These are phyloP conservation scores for Microsporum audouinii DNA, from an alignment of 2,329 filamentous ascomycete species.

Conservation along the genomic window DNA sequence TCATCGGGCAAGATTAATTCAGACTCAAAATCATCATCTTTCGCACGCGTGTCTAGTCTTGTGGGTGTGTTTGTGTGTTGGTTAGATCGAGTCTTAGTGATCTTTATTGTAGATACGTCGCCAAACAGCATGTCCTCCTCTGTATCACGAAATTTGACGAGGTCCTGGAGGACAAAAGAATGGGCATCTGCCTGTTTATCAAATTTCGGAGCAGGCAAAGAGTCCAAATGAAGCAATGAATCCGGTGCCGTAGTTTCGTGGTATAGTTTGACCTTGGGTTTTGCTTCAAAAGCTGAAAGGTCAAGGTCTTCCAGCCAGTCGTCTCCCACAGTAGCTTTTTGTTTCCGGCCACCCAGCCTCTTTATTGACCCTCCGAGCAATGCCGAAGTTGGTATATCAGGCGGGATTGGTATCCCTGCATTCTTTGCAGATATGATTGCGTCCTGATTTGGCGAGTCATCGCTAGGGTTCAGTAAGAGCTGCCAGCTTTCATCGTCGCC, in stretches of 20 bases:
- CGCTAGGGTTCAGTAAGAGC: conserved; percentile 70
- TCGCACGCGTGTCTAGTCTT: conserved; percentile 30
- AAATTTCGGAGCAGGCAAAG: conserved; percentile 13
- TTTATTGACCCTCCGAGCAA: conserved; percentile 89
- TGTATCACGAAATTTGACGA: conserved; percentile 54
- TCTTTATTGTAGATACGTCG: conserved; percentile 56
- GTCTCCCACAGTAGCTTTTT: conserved; percentile 61
- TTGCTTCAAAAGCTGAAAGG: conserved; percentile 46
- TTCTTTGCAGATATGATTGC: conserved; percentile 78
- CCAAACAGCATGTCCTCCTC: conserved; percentile 52
- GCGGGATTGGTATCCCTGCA: conserved; percentile 82
- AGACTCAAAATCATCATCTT: conserved; percentile 57
- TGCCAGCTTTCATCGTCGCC: conserved; percentile 78
- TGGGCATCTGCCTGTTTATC: not conserved
- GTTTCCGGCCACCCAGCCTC: conserved; percentile 63
- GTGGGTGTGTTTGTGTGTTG: conserved; percentile 29
- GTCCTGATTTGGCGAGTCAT: conserved; percentile 70
- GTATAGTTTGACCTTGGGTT: conserved; percentile 53
- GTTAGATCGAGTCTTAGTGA: conserved; percentile 44
- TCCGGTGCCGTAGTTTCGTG: conserved; percentile 55
- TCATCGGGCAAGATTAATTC: conserved; percentile 61
- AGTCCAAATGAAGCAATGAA: conserved; percentile 55
- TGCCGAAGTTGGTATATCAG: conserved; percentile 76
- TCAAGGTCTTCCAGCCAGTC: conserved; percentile 75
- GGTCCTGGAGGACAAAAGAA: conserved; percentile 28